A percentile compares a stretch with the other conserved stretches of the same genome.
Evolutionary conservation across 257 asterid species (phyloP).

Genomic region (Apocynum venetum): DNA sequence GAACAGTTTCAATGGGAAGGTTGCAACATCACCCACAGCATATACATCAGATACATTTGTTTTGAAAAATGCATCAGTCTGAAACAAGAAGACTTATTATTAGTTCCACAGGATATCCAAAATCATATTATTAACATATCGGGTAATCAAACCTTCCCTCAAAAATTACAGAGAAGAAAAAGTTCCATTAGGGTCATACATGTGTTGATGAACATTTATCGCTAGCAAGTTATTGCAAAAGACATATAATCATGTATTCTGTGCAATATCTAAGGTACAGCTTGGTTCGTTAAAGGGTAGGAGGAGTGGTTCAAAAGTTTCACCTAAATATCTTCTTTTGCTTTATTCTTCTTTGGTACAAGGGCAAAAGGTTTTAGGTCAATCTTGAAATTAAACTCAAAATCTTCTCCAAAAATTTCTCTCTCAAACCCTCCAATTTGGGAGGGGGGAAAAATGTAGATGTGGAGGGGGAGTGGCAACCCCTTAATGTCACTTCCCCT

Average conservation of each 20-base stretch:
- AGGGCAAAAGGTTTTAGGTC: neutral
- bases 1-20: constrained; percentile 85
- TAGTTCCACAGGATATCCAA: constrained; percentile 9
- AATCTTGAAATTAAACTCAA: no score
- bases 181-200: neutral
- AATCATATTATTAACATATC: neutral
- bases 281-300: neutral
- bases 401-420: no score
- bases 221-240: neutral
- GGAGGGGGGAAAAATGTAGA: neutral
- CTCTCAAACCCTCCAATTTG: no score
- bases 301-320: neutral
- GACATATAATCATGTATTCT: neutral
- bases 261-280: neutral
- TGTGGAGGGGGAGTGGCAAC: no score
- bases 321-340: neutral
- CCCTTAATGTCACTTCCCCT: no score
- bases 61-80: constrained; percentile 86
- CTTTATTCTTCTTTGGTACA: neutral
- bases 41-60: constrained; percentile 72
- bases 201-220: neutral
- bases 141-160: neutral
- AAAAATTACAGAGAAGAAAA: neutral
- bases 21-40: constrained; percentile 96
- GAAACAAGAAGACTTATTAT: constrained; percentile 29